Conservation (phyloP, 2,329 filamentous ascomycete genomes). For the Fusarium secorum region DNA sequence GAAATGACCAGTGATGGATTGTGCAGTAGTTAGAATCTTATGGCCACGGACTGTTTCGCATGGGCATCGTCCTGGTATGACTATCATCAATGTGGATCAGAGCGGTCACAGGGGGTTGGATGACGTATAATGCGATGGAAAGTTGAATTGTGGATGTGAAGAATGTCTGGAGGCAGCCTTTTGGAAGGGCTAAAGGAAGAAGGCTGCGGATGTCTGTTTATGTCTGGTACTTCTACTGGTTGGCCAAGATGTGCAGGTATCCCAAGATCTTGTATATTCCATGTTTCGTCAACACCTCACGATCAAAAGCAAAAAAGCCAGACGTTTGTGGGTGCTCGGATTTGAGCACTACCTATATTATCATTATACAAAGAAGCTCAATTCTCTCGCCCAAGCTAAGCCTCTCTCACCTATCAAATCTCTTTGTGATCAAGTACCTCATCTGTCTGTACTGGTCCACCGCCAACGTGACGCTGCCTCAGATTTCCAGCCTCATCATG, state of each 20-base stretch:
- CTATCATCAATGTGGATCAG: not conserved
- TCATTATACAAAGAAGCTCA: rapidly evolving
- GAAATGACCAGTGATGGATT: not conserved
- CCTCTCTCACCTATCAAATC: not conserved
- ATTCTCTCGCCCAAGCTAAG: rapidly evolving
- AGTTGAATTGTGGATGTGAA: not conserved
- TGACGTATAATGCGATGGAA: not conserved
- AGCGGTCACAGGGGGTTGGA: not conserved
- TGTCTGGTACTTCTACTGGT: not conserved
- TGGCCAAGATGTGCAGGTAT: rapidly evolving
- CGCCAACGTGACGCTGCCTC: not conserved
- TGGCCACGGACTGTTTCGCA: not conserved
- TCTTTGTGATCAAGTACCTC: not conserved
- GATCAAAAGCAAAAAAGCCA: not conserved
- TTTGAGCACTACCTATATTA: no score
- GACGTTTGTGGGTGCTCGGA: rapidly evolving
- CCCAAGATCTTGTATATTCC: not conserved
- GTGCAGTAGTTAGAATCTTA: not conserved
- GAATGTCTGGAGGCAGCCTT: not conserved
- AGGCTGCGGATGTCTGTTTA: not conserved
- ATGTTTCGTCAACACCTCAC: not conserved
- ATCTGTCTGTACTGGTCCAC: not conserved
- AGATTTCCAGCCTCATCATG: slow-evolving; percentile 59
- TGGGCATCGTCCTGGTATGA: rapidly evolving
- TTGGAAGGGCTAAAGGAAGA: rapidly evolving